phyloP scores from a whole-genome alignment of 352 stramenopile species.

The Globisporangium polare region DNA sequence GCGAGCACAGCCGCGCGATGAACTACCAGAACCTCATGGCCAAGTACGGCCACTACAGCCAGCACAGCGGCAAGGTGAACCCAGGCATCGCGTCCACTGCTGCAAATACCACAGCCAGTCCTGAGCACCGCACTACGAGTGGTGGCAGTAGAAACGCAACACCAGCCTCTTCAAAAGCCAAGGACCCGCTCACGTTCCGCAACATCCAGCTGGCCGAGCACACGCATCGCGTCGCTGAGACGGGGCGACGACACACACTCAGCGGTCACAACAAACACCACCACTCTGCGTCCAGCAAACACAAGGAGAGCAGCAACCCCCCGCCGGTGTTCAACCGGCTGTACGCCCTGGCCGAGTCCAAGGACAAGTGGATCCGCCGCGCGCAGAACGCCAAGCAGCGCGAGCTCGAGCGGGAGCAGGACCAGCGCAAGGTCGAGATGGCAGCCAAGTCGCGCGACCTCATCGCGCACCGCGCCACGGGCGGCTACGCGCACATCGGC shows the following conservation, averaged over 20 bases:
- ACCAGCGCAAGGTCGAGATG: conserved; percentile 44
- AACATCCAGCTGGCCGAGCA: conserved; percentile 37
- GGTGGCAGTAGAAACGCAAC: background rate
- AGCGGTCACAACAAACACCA: background rate
- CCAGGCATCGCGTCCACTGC: conserved; percentile 6
- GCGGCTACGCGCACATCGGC: conserved; percentile 59
- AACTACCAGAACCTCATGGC: conserved; percentile 73
- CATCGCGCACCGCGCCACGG: conserved; percentile 42
- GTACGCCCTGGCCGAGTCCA: conserved; percentile 62
- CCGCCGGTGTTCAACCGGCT: conserved; percentile 55
- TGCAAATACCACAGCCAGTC: background rate
- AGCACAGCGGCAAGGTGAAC: conserved; percentile 61
- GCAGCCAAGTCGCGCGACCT: conserved; percentile 59
- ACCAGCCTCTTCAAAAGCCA: conserved; percentile 10
- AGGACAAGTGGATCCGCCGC: conserved; percentile 70
- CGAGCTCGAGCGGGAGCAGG: conserved; percentile 45
- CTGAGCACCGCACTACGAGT: background rate
- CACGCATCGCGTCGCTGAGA: conserved; percentile 14
- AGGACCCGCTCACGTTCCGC: conserved; percentile 28
- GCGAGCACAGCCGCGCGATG: conserved; percentile 53
- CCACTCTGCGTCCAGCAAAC: conserved; percentile 17
- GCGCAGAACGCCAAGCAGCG: conserved; percentile 63
- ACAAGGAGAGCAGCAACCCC: background rate
- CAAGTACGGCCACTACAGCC: conserved; percentile 71
- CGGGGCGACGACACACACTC: conserved; percentile 9